phyloP scores from a whole-genome alignment of 805 yeast genomes.

The Hagleromyces aurorensis region DNA sequence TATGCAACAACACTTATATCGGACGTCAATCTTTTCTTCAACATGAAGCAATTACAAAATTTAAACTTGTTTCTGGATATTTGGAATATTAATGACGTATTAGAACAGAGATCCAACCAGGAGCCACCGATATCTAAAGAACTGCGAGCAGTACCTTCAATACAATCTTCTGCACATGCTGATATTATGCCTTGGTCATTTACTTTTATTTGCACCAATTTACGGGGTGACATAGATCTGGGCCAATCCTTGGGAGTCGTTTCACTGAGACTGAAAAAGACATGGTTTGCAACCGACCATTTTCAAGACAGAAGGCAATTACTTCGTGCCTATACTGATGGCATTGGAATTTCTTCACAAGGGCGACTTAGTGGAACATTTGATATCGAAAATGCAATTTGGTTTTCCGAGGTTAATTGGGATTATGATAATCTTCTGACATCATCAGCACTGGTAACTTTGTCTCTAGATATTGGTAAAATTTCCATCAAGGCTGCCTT shows the following conservation, averaged over 20 bases:
- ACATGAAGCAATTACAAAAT: constrained; percentile 82
- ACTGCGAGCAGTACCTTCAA: constrained; percentile 2
- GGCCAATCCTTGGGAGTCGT: constrained; percentile 78
- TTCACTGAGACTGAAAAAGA: constrained; percentile 43
- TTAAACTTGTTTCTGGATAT: constrained; percentile 72
- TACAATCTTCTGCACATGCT: constrained; percentile 33
- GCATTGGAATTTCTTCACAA: constrained; percentile 43
- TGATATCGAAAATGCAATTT: constrained; percentile 39
- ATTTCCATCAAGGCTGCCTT: constrained; percentile 58
- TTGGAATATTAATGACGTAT: constrained; percentile 53
- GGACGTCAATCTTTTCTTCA: constrained; percentile 54
- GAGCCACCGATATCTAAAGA: constrained; percentile 1
- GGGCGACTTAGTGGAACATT: constrained; percentile 79
- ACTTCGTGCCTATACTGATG: constrained; percentile 51
- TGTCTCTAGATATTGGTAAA: constrained; percentile 48
- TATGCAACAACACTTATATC: constrained; percentile 45
- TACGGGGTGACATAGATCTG: constrained; percentile 56
- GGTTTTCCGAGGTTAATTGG: constrained; percentile 71
- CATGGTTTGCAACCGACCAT: constrained; percentile 67
- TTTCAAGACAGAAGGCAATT: constrained; percentile 64
- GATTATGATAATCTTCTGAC: constrained; percentile 38
- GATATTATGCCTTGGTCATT: constrained; percentile 70
- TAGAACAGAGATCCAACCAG: constrained; percentile 13
- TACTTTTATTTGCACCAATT: constrained; percentile 45
- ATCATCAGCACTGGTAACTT: constrained; percentile 57